Evolutionary conservation across 768 basidiomycete genomes (phyloP).

Genomic region (Hirschioporus abietinus): DNA sequence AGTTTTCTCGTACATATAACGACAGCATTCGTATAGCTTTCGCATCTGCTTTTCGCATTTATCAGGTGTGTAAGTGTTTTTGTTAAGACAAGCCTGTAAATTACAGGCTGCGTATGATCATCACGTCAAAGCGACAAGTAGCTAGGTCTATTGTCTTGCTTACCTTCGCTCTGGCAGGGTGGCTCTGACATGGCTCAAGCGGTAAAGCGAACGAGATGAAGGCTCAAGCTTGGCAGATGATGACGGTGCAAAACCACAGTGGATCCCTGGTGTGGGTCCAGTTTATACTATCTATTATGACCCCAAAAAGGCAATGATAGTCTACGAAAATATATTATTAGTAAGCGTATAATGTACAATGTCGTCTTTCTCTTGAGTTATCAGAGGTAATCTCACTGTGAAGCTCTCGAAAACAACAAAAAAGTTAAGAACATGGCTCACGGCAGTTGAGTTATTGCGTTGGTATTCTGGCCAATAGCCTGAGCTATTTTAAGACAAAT

Average conservation of each 20-base stretch:
- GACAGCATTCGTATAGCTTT: slow-evolving; percentile 58
- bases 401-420: too few relatives aligned
- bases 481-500: too few relatives aligned
- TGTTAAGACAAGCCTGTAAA: slow-evolving; percentile 57
- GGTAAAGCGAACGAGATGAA: background rate
- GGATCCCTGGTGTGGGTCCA: background rate
- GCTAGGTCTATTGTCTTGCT: background rate
- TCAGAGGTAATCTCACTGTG: too few relatives aligned
- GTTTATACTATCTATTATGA: background rate
- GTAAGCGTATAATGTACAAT: too few relatives aligned
- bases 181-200: background rate
- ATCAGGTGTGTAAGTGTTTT: slow-evolving; percentile 60
- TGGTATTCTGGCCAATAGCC: too few relatives aligned
- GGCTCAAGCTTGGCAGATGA: background rate
- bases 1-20: slow-evolving; percentile 44
- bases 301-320: background rate
- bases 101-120: slow-evolving; percentile 44
- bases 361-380: too few relatives aligned
- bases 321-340: too few relatives aligned
- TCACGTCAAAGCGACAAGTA: background rate
- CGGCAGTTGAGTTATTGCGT: too few relatives aligned
- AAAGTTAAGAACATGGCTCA: too few relatives aligned
- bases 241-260: too few relatives aligned
- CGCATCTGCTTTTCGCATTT: slow-evolving; percentile 50
- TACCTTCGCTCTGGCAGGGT: background rate